These are phyloP conservation scores for Ambrosia artemisiifolia DNA, from an alignment of 129 eudicot genomes.

Conservation along the genomic window DNA sequence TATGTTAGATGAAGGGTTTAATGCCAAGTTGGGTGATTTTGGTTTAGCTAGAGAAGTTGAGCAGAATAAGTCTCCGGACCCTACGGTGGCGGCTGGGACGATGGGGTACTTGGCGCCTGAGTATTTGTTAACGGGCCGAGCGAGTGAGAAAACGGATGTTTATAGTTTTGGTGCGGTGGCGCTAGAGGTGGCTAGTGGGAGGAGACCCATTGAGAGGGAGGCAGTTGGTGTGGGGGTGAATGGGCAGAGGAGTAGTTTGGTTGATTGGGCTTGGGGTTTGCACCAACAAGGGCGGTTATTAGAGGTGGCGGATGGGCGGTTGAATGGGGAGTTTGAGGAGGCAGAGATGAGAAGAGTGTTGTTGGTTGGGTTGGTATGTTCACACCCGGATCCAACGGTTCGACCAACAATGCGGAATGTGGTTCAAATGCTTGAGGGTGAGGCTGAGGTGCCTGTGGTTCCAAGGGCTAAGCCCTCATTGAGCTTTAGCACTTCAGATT, in stretches of 20 bases:
- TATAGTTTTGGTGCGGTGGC: constrained; percentile 91
- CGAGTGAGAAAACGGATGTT: constrained; percentile 81
- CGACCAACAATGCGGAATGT: constrained; percentile 81
- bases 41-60: constrained; percentile 72
- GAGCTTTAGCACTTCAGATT: constrained; percentile 70
- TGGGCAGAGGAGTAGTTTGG: constrained; percentile 52
- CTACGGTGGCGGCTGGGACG: constrained; percentile 88
- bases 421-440: constrained; percentile 81
- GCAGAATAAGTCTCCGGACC: constrained; percentile 83
- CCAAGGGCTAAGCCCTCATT: constrained; percentile 66
- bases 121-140: constrained; percentile 75
- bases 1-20: constrained; percentile 83
- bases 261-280: constrained; percentile 94
- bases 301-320: constrained; percentile 50
- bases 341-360: constrained; percentile 68
- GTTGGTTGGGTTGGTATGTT: constrained; percentile 71
- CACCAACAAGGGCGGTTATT: constrained; percentile 60
- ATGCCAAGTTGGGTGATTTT: constrained; percentile 83
- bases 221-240: constrained; percentile 22
- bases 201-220: constrained; percentile 81
- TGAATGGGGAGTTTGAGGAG: constrained; percentile 59
- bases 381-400: constrained; percentile 73
- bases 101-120: constrained; percentile 97
- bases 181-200: constrained; percentile 83
- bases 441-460: constrained; percentile 68